Base-by-base conservation (phyloP, 805 yeast species). In the Pichia californica region DNA sequence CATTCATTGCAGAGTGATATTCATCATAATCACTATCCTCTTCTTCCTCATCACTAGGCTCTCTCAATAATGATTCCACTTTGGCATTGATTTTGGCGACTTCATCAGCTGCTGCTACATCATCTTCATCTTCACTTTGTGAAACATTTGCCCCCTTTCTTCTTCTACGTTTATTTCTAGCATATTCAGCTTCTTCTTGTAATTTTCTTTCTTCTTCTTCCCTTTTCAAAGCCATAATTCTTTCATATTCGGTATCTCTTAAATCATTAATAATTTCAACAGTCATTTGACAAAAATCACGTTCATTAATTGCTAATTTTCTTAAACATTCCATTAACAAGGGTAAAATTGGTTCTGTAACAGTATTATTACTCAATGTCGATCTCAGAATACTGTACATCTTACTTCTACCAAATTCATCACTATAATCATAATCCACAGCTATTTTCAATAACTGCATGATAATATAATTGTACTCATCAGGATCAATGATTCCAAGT, bases 181-280 rank as follows among this genome's bases (percentile, higher is more conserved):
- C n/a, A 11, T 15, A 11, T 16, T 6, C 15, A 19, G 20, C 39
- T 30, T 21, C 40, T 27, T 31, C 14, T 15, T 5, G 19, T 18
- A 18, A 15, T 23, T 18, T 38, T 14, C n/a, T 19, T 3, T 16
- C 35, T 26, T 35, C 30, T 28, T 35, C 40, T 31, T 21, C 33
- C 16, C 23, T 29, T 30, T 31, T 43, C 18, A 25, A 15, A 15
- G 38, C 37, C 33, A 44, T 21, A 8, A 45, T 46, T 38, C 54
- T 62, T 37, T 67, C 74, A 33, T 65, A 58, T 26, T 71, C 74
- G 8, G 79, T 71, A 59, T 88, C 96, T 58, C 87, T 76, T 39
- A 89, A 70, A 67, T 89, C 97, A 33, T 87, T 79, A 31, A 88
- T 79, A 15, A 88, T 77, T 68, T 91, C 97, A n/a, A 83, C 76